Evolutionary conservation across 257 asterid species (phyloP).

Genomic region (Rehmannia glutinosa): DNA sequence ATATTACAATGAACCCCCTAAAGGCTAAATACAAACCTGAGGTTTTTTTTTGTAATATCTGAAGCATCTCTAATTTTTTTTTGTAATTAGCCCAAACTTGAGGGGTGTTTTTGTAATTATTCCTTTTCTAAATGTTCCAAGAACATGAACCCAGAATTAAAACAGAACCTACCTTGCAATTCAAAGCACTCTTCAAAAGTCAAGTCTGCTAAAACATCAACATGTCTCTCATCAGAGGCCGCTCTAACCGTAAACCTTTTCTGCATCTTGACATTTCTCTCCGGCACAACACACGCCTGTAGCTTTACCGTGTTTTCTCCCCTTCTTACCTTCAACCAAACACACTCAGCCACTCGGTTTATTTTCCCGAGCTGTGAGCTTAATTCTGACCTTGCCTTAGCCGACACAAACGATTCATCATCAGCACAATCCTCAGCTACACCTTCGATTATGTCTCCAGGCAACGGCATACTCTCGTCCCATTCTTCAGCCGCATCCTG

Average conservation of each 20-base stretch:
- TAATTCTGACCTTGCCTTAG: slow-evolving; percentile 38
- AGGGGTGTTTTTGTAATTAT: too few relatives aligned
- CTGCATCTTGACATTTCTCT: slow-evolving; percentile 30
- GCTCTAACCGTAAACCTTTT: slow-evolving; percentile 42
- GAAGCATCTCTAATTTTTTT: too few relatives aligned
- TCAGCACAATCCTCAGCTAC: slow-evolving; percentile 26
- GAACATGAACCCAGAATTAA: background rate
- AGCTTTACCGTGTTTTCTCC: slow-evolving; percentile 35
- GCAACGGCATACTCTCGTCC: slow-evolving; percentile 49
- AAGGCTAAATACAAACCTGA: too few relatives aligned
- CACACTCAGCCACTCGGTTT: slow-evolving; percentile 20
- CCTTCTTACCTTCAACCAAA: slow-evolving; percentile 53
- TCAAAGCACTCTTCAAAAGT: slow-evolving; percentile 41
- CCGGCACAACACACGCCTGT: slow-evolving; percentile 32
- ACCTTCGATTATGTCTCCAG: slow-evolving; percentile 54
- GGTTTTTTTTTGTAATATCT: too few relatives aligned
- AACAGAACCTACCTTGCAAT: slow-evolving; percentile 36
- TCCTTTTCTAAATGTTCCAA: too few relatives aligned
- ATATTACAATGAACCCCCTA: too few relatives aligned
- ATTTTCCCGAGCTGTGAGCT: slow-evolving; percentile 26
- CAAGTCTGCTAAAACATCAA: slow-evolving; percentile 45
- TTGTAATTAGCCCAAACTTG: too few relatives aligned
- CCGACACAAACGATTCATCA: slow-evolving; percentile 26
- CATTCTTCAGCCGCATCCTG: slow-evolving; percentile 40
- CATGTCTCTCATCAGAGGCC: slow-evolving; percentile 44